Percentiles rank a stretch among this genome's conserved stretches.
Conservation (phyloP, 1,284 basidiomycete species). For the Sporisorium sorghi region DNA sequence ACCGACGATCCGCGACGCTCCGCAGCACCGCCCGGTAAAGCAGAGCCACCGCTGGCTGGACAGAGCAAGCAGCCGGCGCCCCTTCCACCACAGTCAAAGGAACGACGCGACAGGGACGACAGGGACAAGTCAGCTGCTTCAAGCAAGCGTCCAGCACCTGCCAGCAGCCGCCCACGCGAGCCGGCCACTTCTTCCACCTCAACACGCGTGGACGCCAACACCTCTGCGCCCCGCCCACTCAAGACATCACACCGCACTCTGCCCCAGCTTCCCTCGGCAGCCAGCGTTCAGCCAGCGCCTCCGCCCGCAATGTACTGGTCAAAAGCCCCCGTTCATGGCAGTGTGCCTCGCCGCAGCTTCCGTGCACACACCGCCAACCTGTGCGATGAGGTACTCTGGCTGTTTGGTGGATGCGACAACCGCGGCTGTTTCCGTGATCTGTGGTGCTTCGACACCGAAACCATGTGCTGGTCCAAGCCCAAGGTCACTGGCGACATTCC, state of each 20-base stretch:
- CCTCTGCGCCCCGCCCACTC: conserved; percentile 14
- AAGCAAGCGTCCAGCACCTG: conserved; percentile 4
- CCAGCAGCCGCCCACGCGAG: conserved; percentile 28
- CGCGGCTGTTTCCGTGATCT: conserved; percentile 81
- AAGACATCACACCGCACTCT: conserved; percentile 38
- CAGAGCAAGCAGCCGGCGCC: conserved; percentile 6
- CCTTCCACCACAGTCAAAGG: conserved; percentile 13
- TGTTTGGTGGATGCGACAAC: conserved; percentile 89
- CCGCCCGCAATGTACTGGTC: conserved; percentile 83
- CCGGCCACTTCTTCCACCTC: conserved; percentile 11
- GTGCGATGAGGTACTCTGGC: conserved; percentile 83
- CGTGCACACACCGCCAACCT: conserved; percentile 86
- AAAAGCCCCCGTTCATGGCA: conserved; percentile 81
- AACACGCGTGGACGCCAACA: conserved; percentile 17
- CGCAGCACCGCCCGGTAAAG: not conserved
- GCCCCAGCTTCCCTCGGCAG: conserved; percentile 56
- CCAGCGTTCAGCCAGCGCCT: conserved; percentile 48
- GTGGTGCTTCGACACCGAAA: conserved; percentile 88
- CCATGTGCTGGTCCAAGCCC: conserved; percentile 82
- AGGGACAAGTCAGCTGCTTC: conserved; percentile 20
- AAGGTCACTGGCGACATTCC: conserved; percentile 51
- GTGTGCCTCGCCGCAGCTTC: conserved; percentile 79
- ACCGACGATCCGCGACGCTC: conserved; percentile 8
- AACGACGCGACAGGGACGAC: conserved; percentile 22
- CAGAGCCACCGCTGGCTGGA: not conserved